phyloP scores from a whole-genome alignment of 2,329 filamentous ascomycete genomes.

The Cladosporium cucumerinum region DNA sequence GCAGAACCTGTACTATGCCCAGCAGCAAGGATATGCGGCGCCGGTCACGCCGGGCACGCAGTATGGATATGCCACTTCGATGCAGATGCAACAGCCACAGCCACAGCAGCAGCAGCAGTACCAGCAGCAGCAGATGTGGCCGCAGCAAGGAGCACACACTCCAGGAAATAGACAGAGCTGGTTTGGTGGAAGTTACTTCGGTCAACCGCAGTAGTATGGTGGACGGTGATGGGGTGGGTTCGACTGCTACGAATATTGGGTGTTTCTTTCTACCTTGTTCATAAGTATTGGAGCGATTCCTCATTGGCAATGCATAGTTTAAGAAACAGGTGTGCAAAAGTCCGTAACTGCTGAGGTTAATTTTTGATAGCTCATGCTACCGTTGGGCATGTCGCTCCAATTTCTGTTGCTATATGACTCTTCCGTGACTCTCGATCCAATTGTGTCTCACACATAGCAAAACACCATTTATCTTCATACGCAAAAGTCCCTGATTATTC shows the following conservation, averaged over 20 bases:
- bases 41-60: not conserved
- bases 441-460: not conserved
- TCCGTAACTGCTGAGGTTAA: not conserved
- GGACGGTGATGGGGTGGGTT: not conserved
- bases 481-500: not conserved
- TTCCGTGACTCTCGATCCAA: not conserved
- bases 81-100: not conserved
- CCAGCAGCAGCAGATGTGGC: constrained; percentile 25
- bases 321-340: not conserved
- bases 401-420: not conserved
- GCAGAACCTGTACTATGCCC: constrained; percentile 24
- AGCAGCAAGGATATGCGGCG: constrained; percentile 20
- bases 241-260: not conserved
- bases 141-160: constrained; percentile 23
- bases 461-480: not conserved
- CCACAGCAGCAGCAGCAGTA: constrained; percentile 14
- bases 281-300: not conserved
- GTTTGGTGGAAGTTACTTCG: constrained; percentile 16
- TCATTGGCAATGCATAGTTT: not conserved
- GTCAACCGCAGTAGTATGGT: not conserved
- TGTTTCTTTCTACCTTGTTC: not conserved
- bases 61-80: not conserved
- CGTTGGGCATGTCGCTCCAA: not conserved
- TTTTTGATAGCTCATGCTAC: not conserved
- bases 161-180: constrained; percentile 14